phyloP scores from a whole-genome alignment of 2,329 filamentous ascomycete species.

The Kalaharituber pfeilii region DNA sequence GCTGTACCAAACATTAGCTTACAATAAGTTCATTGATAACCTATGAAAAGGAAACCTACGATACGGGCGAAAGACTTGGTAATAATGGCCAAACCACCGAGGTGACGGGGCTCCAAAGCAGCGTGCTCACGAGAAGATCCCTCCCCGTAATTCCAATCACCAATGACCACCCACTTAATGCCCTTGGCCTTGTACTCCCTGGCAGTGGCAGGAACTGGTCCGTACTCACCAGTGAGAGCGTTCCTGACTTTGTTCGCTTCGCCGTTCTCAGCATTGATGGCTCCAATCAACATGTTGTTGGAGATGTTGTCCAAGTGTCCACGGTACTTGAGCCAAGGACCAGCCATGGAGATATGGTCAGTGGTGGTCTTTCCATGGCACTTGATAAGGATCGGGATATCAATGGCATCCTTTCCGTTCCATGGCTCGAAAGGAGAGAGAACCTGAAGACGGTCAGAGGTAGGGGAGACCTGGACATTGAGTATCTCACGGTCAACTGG shows the following conservation, averaged over 20 bases:
- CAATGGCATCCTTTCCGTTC: constrained; percentile 75
- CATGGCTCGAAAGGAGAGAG: constrained; percentile 71
- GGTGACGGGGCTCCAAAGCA: constrained; percentile 89
- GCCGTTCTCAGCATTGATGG: constrained; percentile 85
- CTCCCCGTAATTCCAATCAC: constrained; percentile 99
- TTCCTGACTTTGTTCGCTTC: constrained; percentile 98
- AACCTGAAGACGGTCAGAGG: constrained; percentile 85
- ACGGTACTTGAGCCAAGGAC: constrained; percentile 96
- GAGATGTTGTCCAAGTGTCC: constrained; percentile 98
- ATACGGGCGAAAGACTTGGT: constrained; percentile 94
- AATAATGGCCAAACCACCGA: constrained; percentile 93
- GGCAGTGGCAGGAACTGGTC: constrained; percentile 78
- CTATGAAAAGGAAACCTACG: constrained; percentile 28
- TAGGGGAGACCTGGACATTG: constrained; percentile 65
- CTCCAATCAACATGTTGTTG: constrained; percentile 98
- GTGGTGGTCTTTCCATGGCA: constrained; percentile 89
- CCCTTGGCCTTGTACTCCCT: constrained; percentile 98
- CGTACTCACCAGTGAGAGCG: constrained; percentile 63
- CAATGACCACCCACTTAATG: constrained; percentile 90
- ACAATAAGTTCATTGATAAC: constrained; percentile 7
- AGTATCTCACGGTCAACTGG: constrained; percentile 59
- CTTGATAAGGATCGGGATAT: constrained; percentile 92
- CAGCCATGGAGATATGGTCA: constrained; percentile 93
- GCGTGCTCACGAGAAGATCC: constrained; percentile 96
- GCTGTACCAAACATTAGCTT: constrained; percentile 30